Evolutionary conservation across 371 early-diverging fungal species (phyloP).

Genomic region (Rhizomucor miehei): DNA sequence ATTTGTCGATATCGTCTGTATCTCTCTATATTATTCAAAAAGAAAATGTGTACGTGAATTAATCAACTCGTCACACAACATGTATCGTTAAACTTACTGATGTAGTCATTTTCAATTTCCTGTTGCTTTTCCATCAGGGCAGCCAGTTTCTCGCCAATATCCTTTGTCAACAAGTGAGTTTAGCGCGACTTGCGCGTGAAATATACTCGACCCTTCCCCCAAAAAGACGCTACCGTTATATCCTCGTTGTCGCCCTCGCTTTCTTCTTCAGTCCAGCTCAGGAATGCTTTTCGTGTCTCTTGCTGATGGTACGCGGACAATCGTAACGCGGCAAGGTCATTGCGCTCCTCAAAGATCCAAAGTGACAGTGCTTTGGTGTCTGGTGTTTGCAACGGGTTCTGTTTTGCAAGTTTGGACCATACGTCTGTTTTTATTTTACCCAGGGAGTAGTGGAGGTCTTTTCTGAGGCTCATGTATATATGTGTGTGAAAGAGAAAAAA

Average conservation of each 20-base stretch:
- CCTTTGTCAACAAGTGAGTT: constrained; percentile 10
- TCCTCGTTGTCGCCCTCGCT: constrained; percentile 18
- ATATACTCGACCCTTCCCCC: not conserved
- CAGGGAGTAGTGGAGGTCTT: constrained; percentile 36
- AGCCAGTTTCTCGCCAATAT: constrained; percentile 27
- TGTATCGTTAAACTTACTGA: constrained; percentile 23
- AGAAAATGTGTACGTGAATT: no score
- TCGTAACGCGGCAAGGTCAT: constrained; percentile 25
- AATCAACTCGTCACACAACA: no score
- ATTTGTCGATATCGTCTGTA: constrained; percentile 39
- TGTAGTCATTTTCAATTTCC: constrained; percentile 31
- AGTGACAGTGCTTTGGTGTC: constrained; percentile 37
- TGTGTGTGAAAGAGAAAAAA: not conserved
- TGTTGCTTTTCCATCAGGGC: constrained; percentile 30
- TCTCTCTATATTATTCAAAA: constrained; percentile 23
- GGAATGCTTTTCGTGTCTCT: constrained; percentile 29
- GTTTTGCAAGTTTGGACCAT: constrained; percentile 29
- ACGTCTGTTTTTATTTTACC: constrained; percentile 33
- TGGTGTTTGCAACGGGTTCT: constrained; percentile 37
- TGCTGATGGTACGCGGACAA: constrained; percentile 30
- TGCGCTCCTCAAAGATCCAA: constrained; percentile 42
- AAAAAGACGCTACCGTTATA: not conserved
- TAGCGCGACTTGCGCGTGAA: not conserved
- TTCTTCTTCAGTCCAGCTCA: constrained; percentile 23
- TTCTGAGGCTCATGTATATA: constrained; percentile 24